phyloP scores from a whole-genome alignment of 2,329 filamentous ascomycete species.

The Trichoderma semiorbis region DNA sequence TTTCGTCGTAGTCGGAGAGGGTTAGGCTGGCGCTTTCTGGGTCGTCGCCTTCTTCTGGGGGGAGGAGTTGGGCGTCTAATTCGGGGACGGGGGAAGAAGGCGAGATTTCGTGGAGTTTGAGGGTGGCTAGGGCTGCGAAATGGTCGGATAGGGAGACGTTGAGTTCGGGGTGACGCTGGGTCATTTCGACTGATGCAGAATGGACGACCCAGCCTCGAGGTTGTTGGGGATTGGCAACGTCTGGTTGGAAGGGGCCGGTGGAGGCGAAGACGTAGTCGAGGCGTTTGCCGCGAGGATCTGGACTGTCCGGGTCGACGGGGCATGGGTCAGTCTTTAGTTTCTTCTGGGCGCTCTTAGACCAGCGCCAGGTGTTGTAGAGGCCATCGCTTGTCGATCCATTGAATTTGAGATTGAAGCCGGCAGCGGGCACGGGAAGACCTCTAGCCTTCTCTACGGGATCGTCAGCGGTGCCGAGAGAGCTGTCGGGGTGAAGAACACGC shows the following conservation, averaged over 20 bases:
- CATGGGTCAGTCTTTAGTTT: slow-evolving; percentile 57
- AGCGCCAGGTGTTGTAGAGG: slow-evolving; percentile 88
- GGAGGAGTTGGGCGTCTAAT: slow-evolving; percentile 34
- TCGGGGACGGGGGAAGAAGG: slow-evolving; percentile 21
- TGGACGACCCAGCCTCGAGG: slow-evolving; percentile 63
- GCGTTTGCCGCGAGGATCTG: slow-evolving; percentile 75
- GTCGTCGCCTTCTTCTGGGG: slow-evolving; percentile 22
- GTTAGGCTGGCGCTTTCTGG: slow-evolving; percentile 23
- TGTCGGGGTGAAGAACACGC: slow-evolving; percentile 79
- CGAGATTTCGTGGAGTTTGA: slow-evolving; percentile 48
- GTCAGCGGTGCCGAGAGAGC: slow-evolving; percentile 70
- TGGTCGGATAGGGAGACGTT: slow-evolving; percentile 90
- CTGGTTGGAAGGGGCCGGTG: slow-evolving; percentile 38
- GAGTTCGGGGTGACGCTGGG: slow-evolving; percentile 73
- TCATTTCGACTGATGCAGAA: slow-evolving; percentile 72
- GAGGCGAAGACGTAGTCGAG: slow-evolving; percentile 93
- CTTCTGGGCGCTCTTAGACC: slow-evolving; percentile 69
- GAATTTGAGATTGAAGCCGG: slow-evolving; percentile 69
- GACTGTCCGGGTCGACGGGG: slow-evolving; percentile 58
- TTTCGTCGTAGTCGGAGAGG: slow-evolving; percentile 53
- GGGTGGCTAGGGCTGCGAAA: slow-evolving; percentile 82
- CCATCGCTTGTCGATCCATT: slow-evolving; percentile 89
- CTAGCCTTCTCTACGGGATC: slow-evolving; percentile 65
- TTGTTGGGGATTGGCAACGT: slow-evolving; percentile 17
- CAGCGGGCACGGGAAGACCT: slow-evolving; percentile 66